Evolutionary conservation across 768 basidiomycete genomes (phyloP).

Genomic region (Leccinellum luteum): DNA sequence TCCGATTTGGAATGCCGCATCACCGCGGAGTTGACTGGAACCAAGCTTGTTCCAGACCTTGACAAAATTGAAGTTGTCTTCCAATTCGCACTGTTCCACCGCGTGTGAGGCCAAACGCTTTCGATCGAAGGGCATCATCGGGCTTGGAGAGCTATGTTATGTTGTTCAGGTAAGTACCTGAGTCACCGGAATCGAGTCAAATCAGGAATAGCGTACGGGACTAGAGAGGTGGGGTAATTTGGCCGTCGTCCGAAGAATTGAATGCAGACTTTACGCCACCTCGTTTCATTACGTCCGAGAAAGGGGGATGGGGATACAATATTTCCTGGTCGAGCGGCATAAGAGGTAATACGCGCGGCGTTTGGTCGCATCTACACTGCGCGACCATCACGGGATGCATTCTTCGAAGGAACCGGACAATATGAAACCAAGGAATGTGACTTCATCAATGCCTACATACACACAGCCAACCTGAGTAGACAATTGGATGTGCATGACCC

Average conservation of each 20-base stretch:
- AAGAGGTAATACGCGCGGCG: slow-evolving; percentile 9
- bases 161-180: neutral
- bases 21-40: neutral
- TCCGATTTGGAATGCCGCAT: neutral
- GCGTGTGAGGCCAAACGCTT: neutral
- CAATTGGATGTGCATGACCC: neutral
- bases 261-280: neutral
- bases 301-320: neutral
- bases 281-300: slow-evolving; percentile 13
- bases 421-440: slow-evolving; percentile 1
- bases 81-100: neutral
- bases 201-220: neutral
- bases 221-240: slow-evolving; percentile 1
- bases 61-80: no score
- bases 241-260: neutral
- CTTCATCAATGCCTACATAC: slow-evolving; percentile 1
- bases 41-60: neutral
- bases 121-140: neutral
- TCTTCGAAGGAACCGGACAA: neutral
- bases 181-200: neutral
- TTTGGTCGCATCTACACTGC: slow-evolving; percentile 3
- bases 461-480: neutral
- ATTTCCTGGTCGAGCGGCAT: neutral
- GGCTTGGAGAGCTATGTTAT: neutral
- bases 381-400: neutral